These are phyloP conservation scores for Chaetomium strumarium DNA, from an alignment of 2,329 filamentous ascomycete genomes.

Conservation along the genomic window DNA sequence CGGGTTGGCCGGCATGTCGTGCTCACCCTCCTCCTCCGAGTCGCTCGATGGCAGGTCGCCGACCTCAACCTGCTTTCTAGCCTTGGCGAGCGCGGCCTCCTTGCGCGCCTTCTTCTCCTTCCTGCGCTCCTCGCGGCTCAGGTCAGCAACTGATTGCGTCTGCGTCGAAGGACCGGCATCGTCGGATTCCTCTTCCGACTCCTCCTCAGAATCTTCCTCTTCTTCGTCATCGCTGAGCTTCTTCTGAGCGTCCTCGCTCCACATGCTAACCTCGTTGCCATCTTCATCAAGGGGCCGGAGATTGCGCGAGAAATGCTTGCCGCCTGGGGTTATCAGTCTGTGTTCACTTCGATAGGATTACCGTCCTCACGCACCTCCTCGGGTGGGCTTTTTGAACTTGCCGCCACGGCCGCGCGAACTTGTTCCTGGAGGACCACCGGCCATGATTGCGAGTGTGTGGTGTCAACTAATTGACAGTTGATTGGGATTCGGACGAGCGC, in stretches of 20 bases:
- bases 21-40: conserved; percentile 48
- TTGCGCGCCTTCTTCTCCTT: conserved; percentile 86
- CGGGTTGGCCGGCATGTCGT: conserved; percentile 77
- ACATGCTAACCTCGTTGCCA: conserved; percentile 84
- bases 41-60: conserved; percentile 79
- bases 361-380: conserved; percentile 68
- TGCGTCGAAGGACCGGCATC: conserved; percentile 39
- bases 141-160: conserved; percentile 32
- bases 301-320: conserved; percentile 92
- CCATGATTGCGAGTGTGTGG: conserved; percentile 36
- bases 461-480: background rate
- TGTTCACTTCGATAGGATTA: background rate
- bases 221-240: conserved; percentile 35
- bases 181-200: conserved; percentile 42
- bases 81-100: conserved; percentile 75
- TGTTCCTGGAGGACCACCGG: conserved; percentile 38
- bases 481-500: background rate
- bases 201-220: conserved; percentile 34
- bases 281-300: conserved; percentile 83
- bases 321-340: conserved; percentile 50
- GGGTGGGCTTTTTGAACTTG: conserved; percentile 89
- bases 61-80: conserved; percentile 68
- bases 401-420: conserved; percentile 73
- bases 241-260: conserved; percentile 56
- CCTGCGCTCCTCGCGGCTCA: conserved; percentile 83